Percentiles rank a stretch among this genome's conserved stretches.
Evolutionary conservation across 192 early-diverging fungal species (phyloP).

Genomic region (Linnemannia elongata): DNA sequence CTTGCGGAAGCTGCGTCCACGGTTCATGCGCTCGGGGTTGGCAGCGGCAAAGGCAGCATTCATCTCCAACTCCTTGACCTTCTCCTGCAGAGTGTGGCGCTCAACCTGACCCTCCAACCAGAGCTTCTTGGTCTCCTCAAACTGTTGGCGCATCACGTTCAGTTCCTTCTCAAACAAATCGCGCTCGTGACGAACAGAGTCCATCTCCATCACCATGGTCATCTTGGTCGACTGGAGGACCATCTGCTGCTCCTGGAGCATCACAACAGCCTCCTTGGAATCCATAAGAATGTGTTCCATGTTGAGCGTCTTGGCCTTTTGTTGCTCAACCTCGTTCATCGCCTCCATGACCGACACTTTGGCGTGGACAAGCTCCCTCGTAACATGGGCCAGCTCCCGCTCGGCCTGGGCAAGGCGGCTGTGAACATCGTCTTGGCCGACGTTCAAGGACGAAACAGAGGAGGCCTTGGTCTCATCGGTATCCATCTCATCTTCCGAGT

Average conservation of each 20-base stretch:
- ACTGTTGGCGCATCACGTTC: conserved; percentile 43
- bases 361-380: conserved; percentile 35
- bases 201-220: conserved; percentile 46
- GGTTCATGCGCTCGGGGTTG: conserved; percentile 6
- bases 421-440: conserved; percentile 38
- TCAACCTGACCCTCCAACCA: conserved; percentile 48
- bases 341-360: conserved; percentile 55
- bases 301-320: conserved; percentile 35
- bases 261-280: conserved; percentile 42
- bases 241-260: conserved; percentile 55
- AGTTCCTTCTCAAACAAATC: conserved; percentile 32
- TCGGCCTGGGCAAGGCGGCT: conserved; percentile 29
- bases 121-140: conserved; percentile 47
- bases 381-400: conserved; percentile 49
- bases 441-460: conserved; percentile 37
- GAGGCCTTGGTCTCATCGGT: conserved; percentile 9
- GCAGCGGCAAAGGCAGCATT: conserved; percentile 43
- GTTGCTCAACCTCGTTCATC: conserved; percentile 52
- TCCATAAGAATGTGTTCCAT: conserved; percentile 38
- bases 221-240: conserved; percentile 41
- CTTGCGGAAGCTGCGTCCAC: conserved; percentile 41
- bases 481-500: conserved; percentile 46
- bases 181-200: conserved; percentile 33
- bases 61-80: conserved; percentile 56
- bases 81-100: conserved; percentile 41